A percentile compares a stretch with the other conserved stretches of the same genome.
These are phyloP conservation scores for Paramecium sexaurelia DNA, from an alignment of 73 alveolate species.

Conservation along the genomic window DNA sequence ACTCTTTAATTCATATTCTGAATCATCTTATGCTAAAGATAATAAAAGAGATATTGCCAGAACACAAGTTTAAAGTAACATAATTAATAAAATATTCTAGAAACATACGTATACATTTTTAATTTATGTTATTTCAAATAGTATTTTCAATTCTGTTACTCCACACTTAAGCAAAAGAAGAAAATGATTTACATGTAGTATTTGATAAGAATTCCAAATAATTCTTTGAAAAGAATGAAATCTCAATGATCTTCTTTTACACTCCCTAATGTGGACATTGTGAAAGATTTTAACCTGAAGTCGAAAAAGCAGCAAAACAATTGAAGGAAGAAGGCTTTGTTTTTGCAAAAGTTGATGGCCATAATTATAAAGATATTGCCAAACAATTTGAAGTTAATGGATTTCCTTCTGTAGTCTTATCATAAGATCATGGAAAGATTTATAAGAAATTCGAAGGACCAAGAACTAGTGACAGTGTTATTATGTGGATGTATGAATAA, in stretches of 20 bases:
- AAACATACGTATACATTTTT: conserved; percentile 22
- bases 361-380: conserved; percentile 23
- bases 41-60: background rate
- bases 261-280: conserved; percentile 59
- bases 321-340: conserved; percentile 35
- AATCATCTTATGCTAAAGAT: background rate
- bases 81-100: conserved; percentile 17
- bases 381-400: conserved; percentile 53
- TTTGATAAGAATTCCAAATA: conserved; percentile 19
- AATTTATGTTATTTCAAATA: background rate
- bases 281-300: conserved; percentile 53
- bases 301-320: conserved; percentile 36
- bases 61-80: conserved; percentile 11
- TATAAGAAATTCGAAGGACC: conserved; percentile 45
- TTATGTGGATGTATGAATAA: conserved; percentile 42
- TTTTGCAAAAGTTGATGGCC: conserved; percentile 56
- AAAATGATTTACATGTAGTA: conserved; percentile 11
- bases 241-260: conserved; percentile 5
- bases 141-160: background rate
- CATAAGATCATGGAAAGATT: background rate
- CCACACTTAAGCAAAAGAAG: conserved; percentile 13
- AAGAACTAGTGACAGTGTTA: conserved; percentile 50
- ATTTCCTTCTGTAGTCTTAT: conserved; percentile 13
- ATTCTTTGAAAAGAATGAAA: conserved; percentile 28
- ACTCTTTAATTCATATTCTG: conserved; percentile 14